These are phyloP conservation scores for Ilyonectria destructans DNA, from an alignment of 2,329 filamentous ascomycete genomes.

Conservation along the genomic window DNA sequence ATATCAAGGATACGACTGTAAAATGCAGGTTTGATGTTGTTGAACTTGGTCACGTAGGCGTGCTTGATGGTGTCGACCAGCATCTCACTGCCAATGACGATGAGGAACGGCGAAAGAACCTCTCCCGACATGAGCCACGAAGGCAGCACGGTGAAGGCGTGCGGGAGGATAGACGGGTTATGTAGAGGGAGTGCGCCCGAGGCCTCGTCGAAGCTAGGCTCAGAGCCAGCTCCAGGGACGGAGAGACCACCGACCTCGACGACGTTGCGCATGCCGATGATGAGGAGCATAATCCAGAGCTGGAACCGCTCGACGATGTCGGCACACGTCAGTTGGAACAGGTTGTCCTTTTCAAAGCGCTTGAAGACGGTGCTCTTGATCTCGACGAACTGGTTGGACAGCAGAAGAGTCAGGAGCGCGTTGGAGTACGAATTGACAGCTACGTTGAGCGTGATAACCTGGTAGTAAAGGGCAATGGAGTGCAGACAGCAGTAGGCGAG, in stretches of 20 bases:
- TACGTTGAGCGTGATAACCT: slow-evolving; percentile 97
- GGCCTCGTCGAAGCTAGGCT: slow-evolving; percentile 62
- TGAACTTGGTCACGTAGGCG: slow-evolving; percentile 98
- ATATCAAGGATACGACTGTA: slow-evolving; percentile 94
- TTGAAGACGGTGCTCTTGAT: slow-evolving; percentile 99
- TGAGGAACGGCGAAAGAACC: slow-evolving; percentile 91
- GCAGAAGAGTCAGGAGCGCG: slow-evolving; percentile 88
- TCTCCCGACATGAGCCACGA: slow-evolving; percentile 85
- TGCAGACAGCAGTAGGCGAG: slow-evolving; percentile 91
- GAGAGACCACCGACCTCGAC: slow-evolving; percentile 94
- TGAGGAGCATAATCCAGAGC: slow-evolving; percentile 96
- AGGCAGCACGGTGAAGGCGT: slow-evolving; percentile 92
- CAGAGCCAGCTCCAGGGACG: slow-evolving; percentile 69
- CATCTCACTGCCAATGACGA: slow-evolving; percentile 97
- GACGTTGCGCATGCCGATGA: slow-evolving; percentile 96
- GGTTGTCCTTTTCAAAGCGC: slow-evolving; percentile 97
- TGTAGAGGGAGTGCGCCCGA: slow-evolving; percentile 74
- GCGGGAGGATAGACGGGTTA: slow-evolving; percentile 84
- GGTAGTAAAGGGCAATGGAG: slow-evolving; percentile 92
- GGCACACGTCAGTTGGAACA: slow-evolving; percentile 96
- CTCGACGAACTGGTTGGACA: slow-evolving; percentile 99
- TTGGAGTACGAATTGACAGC: slow-evolving; percentile 99
- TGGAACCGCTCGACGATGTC: slow-evolving; percentile 98
- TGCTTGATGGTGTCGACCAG: slow-evolving; percentile 98
- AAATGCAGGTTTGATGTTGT: slow-evolving; percentile 92